These are phyloP conservation scores for Fusarium sacchari DNA, from an alignment of 2,329 filamentous ascomycete species.

Conservation along the genomic window DNA sequence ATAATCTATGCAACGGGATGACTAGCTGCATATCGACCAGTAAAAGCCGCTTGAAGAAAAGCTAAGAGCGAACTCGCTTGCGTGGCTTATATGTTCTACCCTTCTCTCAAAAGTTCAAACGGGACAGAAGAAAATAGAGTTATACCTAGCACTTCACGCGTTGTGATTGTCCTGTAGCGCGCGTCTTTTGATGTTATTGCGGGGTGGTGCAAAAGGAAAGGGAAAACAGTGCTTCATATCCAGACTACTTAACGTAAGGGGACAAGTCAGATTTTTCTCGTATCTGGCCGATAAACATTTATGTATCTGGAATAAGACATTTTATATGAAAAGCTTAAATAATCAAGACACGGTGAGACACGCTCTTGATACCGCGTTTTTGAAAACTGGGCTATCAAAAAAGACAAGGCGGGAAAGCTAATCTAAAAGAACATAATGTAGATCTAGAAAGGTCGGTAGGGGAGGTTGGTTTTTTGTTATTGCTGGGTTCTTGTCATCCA, in stretches of 20 bases:
- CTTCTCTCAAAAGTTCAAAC: neutral
- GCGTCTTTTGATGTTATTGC: conserved; percentile 37
- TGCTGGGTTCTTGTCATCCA: conserved; percentile 7
- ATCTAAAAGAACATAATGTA: conserved; percentile 13
- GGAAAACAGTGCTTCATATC: conserved; percentile 19
- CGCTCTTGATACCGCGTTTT: conserved; percentile 19
- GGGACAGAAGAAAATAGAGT: conserved; percentile 10
- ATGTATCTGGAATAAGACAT: conserved; percentile 15
- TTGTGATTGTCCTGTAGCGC: conserved; percentile 23
- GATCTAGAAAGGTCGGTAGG: conserved; percentile 25
- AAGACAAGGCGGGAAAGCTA: conserved; percentile 28
- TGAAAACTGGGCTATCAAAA: conserved; percentile 6
- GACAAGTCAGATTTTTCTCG: conserved; percentile 27
- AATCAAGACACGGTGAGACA: conserved; percentile 22
- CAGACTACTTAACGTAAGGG: conserved; percentile 19
- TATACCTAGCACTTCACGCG: conserved; percentile 26
- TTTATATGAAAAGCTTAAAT: conserved; percentile 21
- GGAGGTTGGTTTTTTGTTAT: conserved; percentile 27
- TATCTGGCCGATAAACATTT: conserved; percentile 16
- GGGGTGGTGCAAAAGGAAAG: conserved; percentile 33
- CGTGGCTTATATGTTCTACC: conserved; percentile 4
- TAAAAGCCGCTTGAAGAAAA: neutral
- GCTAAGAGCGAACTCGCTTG: neutral
- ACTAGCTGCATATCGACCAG: conserved; percentile 22
- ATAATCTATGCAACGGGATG: conserved; percentile 19